These are phyloP conservation scores for Calvatia gigantea DNA, from an alignment of 768 basidiomycete genomes.

Conservation along the genomic window DNA sequence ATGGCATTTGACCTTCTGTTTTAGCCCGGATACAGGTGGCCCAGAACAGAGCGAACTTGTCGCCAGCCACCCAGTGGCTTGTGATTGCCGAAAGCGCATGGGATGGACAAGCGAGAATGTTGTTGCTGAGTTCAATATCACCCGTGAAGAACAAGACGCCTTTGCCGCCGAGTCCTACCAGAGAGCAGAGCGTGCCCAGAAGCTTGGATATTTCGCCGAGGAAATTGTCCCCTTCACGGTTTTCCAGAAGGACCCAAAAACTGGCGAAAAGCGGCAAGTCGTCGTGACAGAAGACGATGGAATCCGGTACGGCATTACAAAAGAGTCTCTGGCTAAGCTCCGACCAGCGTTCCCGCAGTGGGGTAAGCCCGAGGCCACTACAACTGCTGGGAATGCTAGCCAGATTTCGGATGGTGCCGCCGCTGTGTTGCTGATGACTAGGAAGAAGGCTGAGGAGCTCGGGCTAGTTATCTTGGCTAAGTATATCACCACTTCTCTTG, in stretches of 20 bases:
- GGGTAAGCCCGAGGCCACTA: slow-evolving; percentile 62
- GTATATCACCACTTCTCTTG: slow-evolving; percentile 67
- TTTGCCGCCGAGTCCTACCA: slow-evolving; percentile 76
- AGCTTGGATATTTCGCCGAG: slow-evolving; percentile 54
- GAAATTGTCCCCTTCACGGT: slow-evolving; percentile 81
- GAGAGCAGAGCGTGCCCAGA: slow-evolving; percentile 73
- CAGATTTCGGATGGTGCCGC: slow-evolving; percentile 86
- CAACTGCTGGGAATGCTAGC: slow-evolving; percentile 85
- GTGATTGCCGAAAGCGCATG: slow-evolving; percentile 70
- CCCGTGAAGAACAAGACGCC: slow-evolving; percentile 72
- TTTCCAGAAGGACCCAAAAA: slow-evolving; percentile 51
- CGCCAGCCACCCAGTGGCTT: slow-evolving; percentile 48
- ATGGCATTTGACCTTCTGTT: slow-evolving; percentile 4
- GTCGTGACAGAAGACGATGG: slow-evolving; percentile 72
- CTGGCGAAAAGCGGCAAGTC: slow-evolving; percentile 50
- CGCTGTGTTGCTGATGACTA: slow-evolving; percentile 76
- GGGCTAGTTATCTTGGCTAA: slow-evolving; percentile 75
- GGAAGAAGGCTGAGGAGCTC: slow-evolving; percentile 73
- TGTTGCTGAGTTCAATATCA: slow-evolving; percentile 66
- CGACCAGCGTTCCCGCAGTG: slow-evolving; percentile 81
- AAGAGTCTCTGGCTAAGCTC: slow-evolving; percentile 59
- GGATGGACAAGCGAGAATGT: slow-evolving; percentile 91
- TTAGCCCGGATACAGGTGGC: slow-evolving; percentile 63
- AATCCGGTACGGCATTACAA: slow-evolving; percentile 71
- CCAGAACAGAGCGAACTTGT: slow-evolving; percentile 62